These are phyloP conservation scores for Peniophora sp. DNA, from an alignment of 1,284 basidiomycete genomes.

Conservation along the genomic window DNA sequence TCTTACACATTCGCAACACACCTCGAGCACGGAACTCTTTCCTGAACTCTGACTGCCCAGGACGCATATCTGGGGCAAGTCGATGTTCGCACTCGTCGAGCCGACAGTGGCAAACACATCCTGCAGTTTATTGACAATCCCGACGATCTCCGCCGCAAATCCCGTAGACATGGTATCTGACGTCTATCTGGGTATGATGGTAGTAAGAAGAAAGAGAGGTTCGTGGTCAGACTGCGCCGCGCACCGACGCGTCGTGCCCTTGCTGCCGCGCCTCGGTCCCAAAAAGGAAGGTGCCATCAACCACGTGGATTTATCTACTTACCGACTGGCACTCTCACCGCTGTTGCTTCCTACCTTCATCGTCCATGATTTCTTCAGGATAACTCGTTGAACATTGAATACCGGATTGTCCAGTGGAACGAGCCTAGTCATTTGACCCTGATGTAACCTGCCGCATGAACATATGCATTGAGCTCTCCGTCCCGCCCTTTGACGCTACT, in stretches of 20 bases:
- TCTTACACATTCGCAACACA: conserved; percentile 24
- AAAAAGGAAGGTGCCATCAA: too few relatives aligned
- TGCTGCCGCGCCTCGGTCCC: too few relatives aligned
- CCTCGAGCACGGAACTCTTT: conserved; percentile 83
- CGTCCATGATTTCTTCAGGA: too few relatives aligned
- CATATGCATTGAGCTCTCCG: too few relatives aligned
- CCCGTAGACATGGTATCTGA: conserved; percentile 46
- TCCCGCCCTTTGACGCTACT: too few relatives aligned
- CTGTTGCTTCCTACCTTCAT: too few relatives aligned
- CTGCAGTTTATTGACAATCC: conserved; percentile 76
- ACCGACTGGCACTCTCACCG: too few relatives aligned
- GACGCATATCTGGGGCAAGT: conserved; percentile 83
- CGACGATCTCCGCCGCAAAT: conserved; percentile 71
- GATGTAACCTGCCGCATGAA: too few relatives aligned
- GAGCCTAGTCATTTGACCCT: too few relatives aligned
- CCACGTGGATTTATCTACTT: too few relatives aligned
- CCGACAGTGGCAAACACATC: conserved; percentile 83
- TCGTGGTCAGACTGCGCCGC: not conserved
- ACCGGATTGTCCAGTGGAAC: too few relatives aligned
- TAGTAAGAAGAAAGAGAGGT: not conserved
- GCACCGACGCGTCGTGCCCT: not conserved
- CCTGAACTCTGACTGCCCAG: conserved; percentile 82
- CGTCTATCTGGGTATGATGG: conserved; percentile 2
- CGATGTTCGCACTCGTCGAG: conserved; percentile 65
- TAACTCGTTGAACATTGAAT: too few relatives aligned